Base-by-base conservation (phyloP, 345 rosid species). In the Garcia nutans region DNA sequence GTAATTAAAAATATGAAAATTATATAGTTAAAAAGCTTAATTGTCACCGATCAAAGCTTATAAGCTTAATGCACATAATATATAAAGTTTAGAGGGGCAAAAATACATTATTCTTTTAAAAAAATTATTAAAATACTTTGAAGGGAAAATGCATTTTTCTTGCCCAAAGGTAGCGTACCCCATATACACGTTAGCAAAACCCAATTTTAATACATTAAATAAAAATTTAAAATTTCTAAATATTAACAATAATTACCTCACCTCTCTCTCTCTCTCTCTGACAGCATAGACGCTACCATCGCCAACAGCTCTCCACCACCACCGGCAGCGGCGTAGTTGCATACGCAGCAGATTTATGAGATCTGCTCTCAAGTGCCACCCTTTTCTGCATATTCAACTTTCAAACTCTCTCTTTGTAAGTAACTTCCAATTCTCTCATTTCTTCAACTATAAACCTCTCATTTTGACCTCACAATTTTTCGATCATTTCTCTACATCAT, bases 251-350 rank as follows among this genome's bases (percentile, higher is more conserved):
- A 47, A 23, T 68, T 49, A 49, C 71, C 71, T 68, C 72, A 49
- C 19, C 70, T 10, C 42, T 10, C 17, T 49, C n/a, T 57, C 61
- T 22, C 60, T 31, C 12, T 70, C 23, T 54, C 47, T 55, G 61
- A 50, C 62, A 55, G 73, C 62, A 54, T 19, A 54, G 62, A 70
- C 62, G 10, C 73, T n/a, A 31, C 17, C 73, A 31, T 49, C 60
- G 19, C 19, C 59, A 31, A 23, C 24, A 31, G 16, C 73, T 31
- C 24, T 8, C 10, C 50, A 0, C 69, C 52, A 5, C 50, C 70
- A 19, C 22, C n/a, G 50, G 24, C 62, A 20, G 20, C 49, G 73
- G 73, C 61, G 45, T 52, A 44, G 60, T 69, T 28, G 33, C 28
- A 20, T 20, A 26, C 37, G 72, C 5, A 26, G 62, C 73, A 52